A percentile compares a stretch with the other conserved stretches of the same genome.
phyloP scores from a whole-genome alignment of 2,329 filamentous ascomycete genomes.

The Sarocladium oryzae region DNA sequence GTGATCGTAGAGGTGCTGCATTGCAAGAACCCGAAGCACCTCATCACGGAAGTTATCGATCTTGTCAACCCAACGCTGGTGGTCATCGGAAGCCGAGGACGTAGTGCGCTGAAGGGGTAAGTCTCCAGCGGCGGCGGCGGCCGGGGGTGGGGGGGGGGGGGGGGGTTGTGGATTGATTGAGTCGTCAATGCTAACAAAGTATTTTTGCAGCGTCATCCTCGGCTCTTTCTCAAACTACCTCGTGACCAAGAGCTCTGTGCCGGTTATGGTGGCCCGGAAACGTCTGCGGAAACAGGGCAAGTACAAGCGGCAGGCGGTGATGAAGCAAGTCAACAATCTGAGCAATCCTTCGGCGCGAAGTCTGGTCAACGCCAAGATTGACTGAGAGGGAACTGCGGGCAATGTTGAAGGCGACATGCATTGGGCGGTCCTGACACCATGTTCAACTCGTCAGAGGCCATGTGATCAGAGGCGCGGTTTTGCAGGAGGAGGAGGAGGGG shows the following conservation, averaged over 20 bases:
- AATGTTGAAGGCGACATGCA: no score
- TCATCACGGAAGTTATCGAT: constrained; percentile 97
- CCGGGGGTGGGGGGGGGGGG: no score
- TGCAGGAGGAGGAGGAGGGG: no score
- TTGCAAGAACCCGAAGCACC: constrained; percentile 94
- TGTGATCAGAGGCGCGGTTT: no score
- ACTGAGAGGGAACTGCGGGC: no score
- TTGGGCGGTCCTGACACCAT: no score
- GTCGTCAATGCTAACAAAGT: no score
- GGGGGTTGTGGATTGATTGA: no score
- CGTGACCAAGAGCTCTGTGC: constrained; percentile 91
- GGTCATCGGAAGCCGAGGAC: constrained; percentile 83
- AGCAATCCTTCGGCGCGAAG: constrained; percentile 60
- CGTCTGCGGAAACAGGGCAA: constrained; percentile 81
- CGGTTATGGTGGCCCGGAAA: constrained; percentile 96
- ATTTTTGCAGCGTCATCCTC: constrained; percentile 73
- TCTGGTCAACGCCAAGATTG: constrained; percentile 68
- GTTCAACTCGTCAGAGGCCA: no score
- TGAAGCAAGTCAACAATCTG: constrained; percentile 77
- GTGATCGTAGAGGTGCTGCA: constrained; percentile 95
- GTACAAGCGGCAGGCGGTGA: constrained; percentile 54
- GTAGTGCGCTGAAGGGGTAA: constrained; percentile 89
- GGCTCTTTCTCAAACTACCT: constrained; percentile 97
- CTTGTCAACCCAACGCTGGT: constrained; percentile 85
- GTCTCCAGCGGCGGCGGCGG: no score